Evolutionary conservation across 345 rosid species (phyloP).

Genomic region (Boechera retrofracta): DNA sequence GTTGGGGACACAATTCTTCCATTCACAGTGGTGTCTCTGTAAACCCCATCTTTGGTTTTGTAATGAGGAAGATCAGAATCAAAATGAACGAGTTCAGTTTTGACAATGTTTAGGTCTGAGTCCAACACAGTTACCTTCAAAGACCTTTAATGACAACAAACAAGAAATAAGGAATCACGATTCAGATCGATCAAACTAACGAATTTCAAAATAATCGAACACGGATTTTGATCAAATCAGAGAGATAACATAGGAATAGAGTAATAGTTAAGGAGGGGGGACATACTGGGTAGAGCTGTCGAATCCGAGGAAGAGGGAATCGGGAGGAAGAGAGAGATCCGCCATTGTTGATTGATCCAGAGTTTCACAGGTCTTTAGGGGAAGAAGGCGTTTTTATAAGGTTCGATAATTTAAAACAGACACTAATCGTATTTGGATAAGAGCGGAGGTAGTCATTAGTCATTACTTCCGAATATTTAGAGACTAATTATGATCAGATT

Average conservation of each 20-base stretch:
- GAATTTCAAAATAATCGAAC: constrained; percentile 1
- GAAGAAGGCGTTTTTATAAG: not conserved
- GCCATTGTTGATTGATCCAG: constrained; percentile 50
- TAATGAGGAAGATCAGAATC: constrained; percentile 81
- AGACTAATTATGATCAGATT: not conserved
- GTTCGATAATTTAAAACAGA: not conserved
- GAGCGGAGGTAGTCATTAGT: not conserved
- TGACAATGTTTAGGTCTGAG: constrained; percentile 64
- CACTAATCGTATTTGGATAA: not conserved
- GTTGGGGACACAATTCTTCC: constrained; percentile 95
- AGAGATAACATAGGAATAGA: not conserved
- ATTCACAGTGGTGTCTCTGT: constrained; percentile 63
- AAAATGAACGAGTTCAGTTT: constrained; percentile 72
- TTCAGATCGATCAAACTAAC: constrained; percentile 24
- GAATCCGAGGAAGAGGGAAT: constrained; percentile 83
- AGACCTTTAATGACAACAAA: constrained; percentile 55
- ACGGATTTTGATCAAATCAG: not conserved
- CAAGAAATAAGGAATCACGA: not conserved
- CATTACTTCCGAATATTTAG: not conserved
- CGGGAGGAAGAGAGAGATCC: constrained; percentile 63
- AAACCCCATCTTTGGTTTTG: constrained; percentile 86
- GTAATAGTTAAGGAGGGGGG: not conserved
- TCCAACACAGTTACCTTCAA: constrained; percentile 93
- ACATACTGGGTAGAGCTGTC: constrained; percentile 87
- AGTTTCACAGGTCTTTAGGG: not conserved